Percentiles rank a stretch among this genome's conserved stretches.
These are phyloP conservation scores for Plasmodium billcollinsi DNA, from an alignment of 169 alveolate species.

Conservation along the genomic window DNA sequence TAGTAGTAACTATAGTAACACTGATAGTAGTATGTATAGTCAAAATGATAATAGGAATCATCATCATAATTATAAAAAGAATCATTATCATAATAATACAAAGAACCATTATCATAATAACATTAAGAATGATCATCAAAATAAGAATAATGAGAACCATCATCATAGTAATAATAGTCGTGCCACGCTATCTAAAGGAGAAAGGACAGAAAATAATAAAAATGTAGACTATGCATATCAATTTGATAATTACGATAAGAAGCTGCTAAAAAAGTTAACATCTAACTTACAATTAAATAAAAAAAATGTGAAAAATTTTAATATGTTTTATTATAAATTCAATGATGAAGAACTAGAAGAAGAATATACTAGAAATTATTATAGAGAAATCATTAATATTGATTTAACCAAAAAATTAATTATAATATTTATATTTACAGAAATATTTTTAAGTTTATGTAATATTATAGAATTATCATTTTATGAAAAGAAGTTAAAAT, in stretches of 20 bases:
- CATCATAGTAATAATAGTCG: slow-evolving; percentile 4
- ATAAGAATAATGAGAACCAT: slow-evolving; percentile 10
- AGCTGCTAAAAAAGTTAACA: slow-evolving; percentile 51
- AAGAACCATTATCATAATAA: slow-evolving; percentile 5
- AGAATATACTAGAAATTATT: slow-evolving; percentile 87
- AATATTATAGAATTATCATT: slow-evolving; percentile 83
- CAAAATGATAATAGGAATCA: too few relatives aligned
- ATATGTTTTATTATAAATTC: slow-evolving; percentile 80
- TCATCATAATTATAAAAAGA: neutral
- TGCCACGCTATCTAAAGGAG: too few relatives aligned
- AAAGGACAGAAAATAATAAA: slow-evolving; percentile 2
- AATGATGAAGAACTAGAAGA: slow-evolving; percentile 90
- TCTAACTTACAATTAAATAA: slow-evolving; percentile 39
- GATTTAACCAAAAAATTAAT: slow-evolving; percentile 91
- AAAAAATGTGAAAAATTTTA: slow-evolving; percentile 37
- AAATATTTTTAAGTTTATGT: slow-evolving; percentile 82
- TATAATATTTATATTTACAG: slow-evolving; percentile 88
- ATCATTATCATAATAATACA: too few relatives aligned
- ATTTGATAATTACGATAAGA: slow-evolving; percentile 64
- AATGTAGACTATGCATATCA: slow-evolving; percentile 40
- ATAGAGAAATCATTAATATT: slow-evolving; percentile 87
- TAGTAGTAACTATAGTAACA: too few relatives aligned
- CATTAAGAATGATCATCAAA: neutral
- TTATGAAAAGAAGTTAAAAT: slow-evolving; percentile 55
- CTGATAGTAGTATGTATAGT: too few relatives aligned